Evolutionary conservation across 495 filamentous ascomycete genomes (phyloP), one percentile per base, ranked within the genome.

Genomic region (Aspergillus diversus): DNA sequence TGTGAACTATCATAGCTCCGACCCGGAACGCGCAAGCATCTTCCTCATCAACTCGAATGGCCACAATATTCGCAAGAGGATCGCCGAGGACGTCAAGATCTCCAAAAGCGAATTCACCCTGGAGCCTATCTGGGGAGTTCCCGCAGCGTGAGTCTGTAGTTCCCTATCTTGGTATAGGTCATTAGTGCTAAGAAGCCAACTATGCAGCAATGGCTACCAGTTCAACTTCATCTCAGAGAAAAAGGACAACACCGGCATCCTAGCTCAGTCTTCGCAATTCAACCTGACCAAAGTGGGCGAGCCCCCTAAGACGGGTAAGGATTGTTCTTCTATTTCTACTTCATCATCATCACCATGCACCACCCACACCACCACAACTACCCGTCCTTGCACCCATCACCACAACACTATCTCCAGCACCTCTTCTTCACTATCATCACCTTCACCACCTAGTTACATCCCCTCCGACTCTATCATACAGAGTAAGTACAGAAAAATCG

Each of bases 51-150:
- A 72, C 61, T 58, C 64, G 53, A 59, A 67, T 57, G 59, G 65
- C 62, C 69, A 68, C 55, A 70, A 70, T 3, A 65, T 83, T 9
- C 65, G 77, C 51, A 75, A 80, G 63, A 76, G 75, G 5, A 74
- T 80, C 48, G 67, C 69, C 27, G 59, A 61, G 39, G 56, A 71
- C 37, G 64, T 70, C 54, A 65, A 73, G 57, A 62, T 63, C 16
- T 70, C 68, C 4, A 59, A 64, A 8, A 61, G 59, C 17, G 64
- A 63, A 0, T 73, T 70, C 59, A 65, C 54, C 15, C 35, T 73
- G 35, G 65, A 69, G 33, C 43, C 48, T 15, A 39, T 73, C 49
- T 55, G 53, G 52, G 70, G 65, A 13, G 61, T 67, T 31, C 49
- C 65, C 7, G 52, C 48, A 32, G 72, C 67, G 73, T 75, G 68